Base-by-base conservation (phyloP, 164 flowering plant genomes). In the Umbilicus rupestris region DNA sequence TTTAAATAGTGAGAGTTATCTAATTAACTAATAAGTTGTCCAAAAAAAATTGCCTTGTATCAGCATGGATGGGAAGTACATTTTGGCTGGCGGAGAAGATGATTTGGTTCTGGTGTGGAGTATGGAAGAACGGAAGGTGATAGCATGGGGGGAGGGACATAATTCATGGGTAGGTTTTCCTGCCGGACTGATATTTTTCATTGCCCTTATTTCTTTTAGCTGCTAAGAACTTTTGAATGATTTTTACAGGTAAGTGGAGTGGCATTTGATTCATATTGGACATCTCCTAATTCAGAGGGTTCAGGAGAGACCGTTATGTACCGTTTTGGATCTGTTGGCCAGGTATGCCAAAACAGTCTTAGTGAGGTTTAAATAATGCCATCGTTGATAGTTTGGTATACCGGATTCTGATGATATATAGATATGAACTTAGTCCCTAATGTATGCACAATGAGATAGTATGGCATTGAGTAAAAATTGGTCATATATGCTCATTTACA, bases 141-240 rank as follows among this genome's bases (percentile, higher is more conserved):
- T 95, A 28, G 99, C 99, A 66, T 95, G 99, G 99, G 97, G 97
- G 7, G 99, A 95, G 76, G 99, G 99, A 10, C 99, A 95, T 75
- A 88, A 79, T 73, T 95, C 99, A 62, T 95, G 97, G 97, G 99
- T 94, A 75, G 76, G 87, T 70, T 66, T 73, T 39, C 31, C 3
- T 62, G n/a, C 39, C 2, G 3, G 22, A 16, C 22, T 33, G 42
- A 6, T 33, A 8, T 35, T 20, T n/a, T 16, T 31, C 39, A 0
- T 22, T 62, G 39, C 15, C 19, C 58, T 69, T 68, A 15, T 58
- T 41, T 29, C 16, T 62, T n/a, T 5, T 68, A 65, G 50, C 33
- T 49, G 42, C 35, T 10, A 29, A 64, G 67, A 31, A 55, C 39
- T 24, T 7, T 63, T 28, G 59, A 33, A 47, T 70, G 37, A 45